Conservation (phyloP, 2,329 filamentous ascomycete genomes). For the Stemphylium beticola region DNA sequence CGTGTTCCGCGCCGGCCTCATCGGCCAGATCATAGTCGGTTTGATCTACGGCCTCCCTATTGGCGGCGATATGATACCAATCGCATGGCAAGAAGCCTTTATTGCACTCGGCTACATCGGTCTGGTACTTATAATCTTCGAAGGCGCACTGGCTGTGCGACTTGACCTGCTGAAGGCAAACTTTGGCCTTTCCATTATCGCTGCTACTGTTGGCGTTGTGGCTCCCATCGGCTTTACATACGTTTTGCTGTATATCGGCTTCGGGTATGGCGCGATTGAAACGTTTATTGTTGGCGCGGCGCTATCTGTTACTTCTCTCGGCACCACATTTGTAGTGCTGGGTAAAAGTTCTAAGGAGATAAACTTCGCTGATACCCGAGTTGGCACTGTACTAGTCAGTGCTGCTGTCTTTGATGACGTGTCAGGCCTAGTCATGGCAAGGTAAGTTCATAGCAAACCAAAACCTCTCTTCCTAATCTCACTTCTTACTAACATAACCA, state of each 20-base stretch:
- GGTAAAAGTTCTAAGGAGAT: conserved; percentile 40
- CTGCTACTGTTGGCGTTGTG: no score
- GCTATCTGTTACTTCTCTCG: conserved; percentile 30
- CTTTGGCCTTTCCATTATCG: conserved; percentile 25
- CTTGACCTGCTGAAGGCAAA: conserved; percentile 56
- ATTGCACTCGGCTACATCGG: conserved; percentile 48
- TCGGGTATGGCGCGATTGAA: conserved; percentile 47
- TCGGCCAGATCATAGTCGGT: conserved; percentile 9
- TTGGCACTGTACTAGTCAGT: conserved; percentile 46
- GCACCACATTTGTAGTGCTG: conserved; percentile 47
- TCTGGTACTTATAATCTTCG: conserved; percentile 57
- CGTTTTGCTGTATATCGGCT: conserved; percentile 52
- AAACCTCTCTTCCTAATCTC: conserved; percentile 19
- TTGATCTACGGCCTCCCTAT: conserved; percentile 13
- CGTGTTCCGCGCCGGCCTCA: conserved; percentile 11
- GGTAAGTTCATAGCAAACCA: conserved; percentile 19
- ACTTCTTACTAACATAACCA: conserved; percentile 50
- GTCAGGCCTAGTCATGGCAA: not conserved
- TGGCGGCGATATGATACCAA: conserved; percentile 39
- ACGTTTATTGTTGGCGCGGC: conserved; percentile 39
- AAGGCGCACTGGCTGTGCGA: conserved; percentile 56
- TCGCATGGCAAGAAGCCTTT: conserved; percentile 1
- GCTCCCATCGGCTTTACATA: conserved; percentile 26
- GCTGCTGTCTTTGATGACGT: not conserved
- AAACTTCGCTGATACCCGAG: conserved; percentile 51